Base-by-base conservation (phyloP, 2,329 filamentous ascomycete species). In the Orbilia javanica region DNA sequence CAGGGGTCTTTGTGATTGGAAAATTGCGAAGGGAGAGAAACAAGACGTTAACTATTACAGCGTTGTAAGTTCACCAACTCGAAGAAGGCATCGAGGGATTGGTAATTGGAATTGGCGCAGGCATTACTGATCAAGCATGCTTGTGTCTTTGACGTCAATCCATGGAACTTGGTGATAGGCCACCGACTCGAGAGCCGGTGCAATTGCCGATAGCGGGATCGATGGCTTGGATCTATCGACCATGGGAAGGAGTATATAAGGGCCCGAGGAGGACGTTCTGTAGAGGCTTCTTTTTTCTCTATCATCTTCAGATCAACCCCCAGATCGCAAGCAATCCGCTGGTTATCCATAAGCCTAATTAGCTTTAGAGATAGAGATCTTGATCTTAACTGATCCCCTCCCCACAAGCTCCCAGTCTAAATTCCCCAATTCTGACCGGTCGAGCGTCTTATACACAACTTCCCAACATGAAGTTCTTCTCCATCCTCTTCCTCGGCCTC, bases 381-480 rank as follows among this genome's bases (percentile, higher is more conserved):
- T 22, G 25, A 39, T 64, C 57, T 39, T 42, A 46, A 27, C 34
- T 22, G 18, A 31, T 57, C 31, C 22, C 39, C 15, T 48, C 27
- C 22, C 25, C 10, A 50, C 10, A 50, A 66, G 53, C 50, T 66
- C 60, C 69, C n/a, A 57, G 69, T 73, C 62, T 65, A 34, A 60
- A 60, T 53, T 52, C 29, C 46, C 39, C 46, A 52, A 63, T 62
- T 64, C 36, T 67, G 63, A 74, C 62, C 18, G 44, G 63, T 74
- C 20, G 52, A 74, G 57, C 44, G 20, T 52, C 31, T 39, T 48
- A 5, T 25, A 36, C n/a, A 44, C 18, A 44, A 42, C 22, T 39
- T 46, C 18, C 66, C 81, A 71, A 39, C 22, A 83, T 83, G 82
- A 82, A 82, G 72, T 79, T 81, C 70, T 76, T 80, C 25, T 62